These are phyloP conservation scores for Alternaria arborescens DNA, from an alignment of 2,329 filamentous ascomycete species.

Conservation along the genomic window DNA sequence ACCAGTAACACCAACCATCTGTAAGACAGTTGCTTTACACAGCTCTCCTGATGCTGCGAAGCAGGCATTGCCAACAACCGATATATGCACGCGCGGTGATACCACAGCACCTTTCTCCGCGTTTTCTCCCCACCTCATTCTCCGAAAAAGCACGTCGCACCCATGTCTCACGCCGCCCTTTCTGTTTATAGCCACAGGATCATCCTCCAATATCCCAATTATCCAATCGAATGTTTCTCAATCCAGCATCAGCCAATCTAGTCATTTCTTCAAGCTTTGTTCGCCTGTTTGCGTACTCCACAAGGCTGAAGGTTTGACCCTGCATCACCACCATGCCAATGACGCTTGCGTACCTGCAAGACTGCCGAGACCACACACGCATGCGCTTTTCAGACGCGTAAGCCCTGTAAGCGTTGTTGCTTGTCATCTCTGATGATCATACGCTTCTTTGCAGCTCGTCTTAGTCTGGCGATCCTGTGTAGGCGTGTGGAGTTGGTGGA, in stretches of 20 bases:
- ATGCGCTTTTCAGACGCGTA: slow-evolving; percentile 23
- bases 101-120: slow-evolving; percentile 17
- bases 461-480: not conserved
- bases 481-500: not conserved
- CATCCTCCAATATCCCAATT: not conserved
- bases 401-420: slow-evolving; percentile 16
- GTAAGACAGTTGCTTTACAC: not conserved
- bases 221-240: not conserved
- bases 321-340: slow-evolving; percentile 22
- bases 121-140: slow-evolving; percentile 32
- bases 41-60: not conserved
- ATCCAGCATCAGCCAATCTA: not conserved
- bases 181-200: slow-evolving; percentile 5
- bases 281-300: slow-evolving; percentile 1
- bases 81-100: slow-evolving; percentile 12
- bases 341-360: not conserved
- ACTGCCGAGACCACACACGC: slow-evolving; percentile 12
- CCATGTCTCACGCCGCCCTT: slow-evolving; percentile 4
- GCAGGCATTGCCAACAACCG: not conserved
- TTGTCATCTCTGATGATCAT: slow-evolving; percentile 6
- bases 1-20: too few relatives aligned
- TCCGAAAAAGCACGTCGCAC: slow-evolving; percentile 21
- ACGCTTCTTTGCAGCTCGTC: not conserved
- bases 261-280: not conserved
- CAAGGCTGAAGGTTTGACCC: slow-evolving; percentile 21